A percentile compares a stretch with the other conserved stretches of the same genome.
These are phyloP conservation scores for Cyberlindnera bimundalis DNA, from an alignment of 805 yeast species.

Conservation along the genomic window DNA sequence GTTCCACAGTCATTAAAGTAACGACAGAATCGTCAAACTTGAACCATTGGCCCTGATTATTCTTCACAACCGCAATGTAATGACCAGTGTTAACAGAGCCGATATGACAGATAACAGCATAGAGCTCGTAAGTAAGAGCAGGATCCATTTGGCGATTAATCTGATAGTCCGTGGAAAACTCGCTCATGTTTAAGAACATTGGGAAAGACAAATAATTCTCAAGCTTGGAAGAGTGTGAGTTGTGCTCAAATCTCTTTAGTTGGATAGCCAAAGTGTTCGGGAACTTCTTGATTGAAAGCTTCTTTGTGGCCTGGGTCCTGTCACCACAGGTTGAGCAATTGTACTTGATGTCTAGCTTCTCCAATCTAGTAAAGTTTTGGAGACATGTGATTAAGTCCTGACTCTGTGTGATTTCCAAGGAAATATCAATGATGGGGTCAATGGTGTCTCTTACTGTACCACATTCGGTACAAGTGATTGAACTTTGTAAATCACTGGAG, in stretches of 20 bases:
- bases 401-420: conserved; percentile 62
- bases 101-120: conserved; percentile 82
- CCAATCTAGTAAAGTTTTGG: conserved; percentile 71
- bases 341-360: conserved; percentile 70
- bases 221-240: conserved; percentile 48
- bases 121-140: conserved; percentile 68
- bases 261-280: conserved; percentile 84
- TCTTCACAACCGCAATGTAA: conserved; percentile 76
- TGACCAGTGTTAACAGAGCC: conserved; percentile 97
- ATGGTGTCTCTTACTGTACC: conserved; percentile 51
- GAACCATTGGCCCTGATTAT: conserved; percentile 77
- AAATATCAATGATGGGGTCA: conserved; percentile 89
- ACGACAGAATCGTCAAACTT: conserved; percentile 88
- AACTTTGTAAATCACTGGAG: conserved; percentile 77
- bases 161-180: conserved; percentile 40
- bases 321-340: conserved; percentile 64
- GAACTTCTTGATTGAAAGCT: conserved; percentile 59
- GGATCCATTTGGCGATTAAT: conserved; percentile 27
- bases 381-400: conserved; percentile 59
- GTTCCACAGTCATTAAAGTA: conserved; percentile 56
- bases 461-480: conserved; percentile 73
- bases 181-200: conserved; percentile 63
- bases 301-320: conserved; percentile 66
- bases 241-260: conserved; percentile 61
- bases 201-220: conserved; percentile 77